Evolutionary conservation across 83 land plant genomes (phyloP), one percentile per base, ranked within the genome.

Genomic region (Thuja plicata): DNA sequence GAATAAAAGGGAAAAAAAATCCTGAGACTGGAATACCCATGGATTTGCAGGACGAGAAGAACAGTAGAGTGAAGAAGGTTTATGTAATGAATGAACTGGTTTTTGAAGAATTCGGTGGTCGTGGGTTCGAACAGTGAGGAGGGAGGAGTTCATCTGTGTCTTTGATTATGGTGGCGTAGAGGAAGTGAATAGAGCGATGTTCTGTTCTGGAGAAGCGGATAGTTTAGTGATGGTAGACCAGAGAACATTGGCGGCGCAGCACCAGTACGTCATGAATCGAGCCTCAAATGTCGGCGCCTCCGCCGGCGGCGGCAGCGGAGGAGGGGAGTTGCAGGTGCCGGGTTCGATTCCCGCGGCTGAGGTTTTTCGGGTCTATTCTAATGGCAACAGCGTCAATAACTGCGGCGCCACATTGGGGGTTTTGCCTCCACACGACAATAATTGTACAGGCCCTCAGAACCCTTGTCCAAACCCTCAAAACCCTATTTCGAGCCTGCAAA

Each of bases 251-350:
- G 84, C 46, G 84, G 73, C 73, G 73, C 73, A 66, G 79, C 79
- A 32, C 38, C 35, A 32, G 16, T 52, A 19, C 35, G 17, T 86
- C n/a, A 86, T 86, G 87, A 70, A 86, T 38, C 71, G 34, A 24
- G 62, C 37, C 35, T 0, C 60, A 10, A 60, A 54, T 32, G 19
- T 13, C 35, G 77, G 37, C 35, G 77, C 15, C 37, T 60, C 54
- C 55, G 37, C 16, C 70, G 37, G 21, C 24, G 38, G 38, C 38
- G 79, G 73, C 17, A 38, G 73, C 73, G 73, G 32, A 66, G 30
- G 73, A 27, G 73, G 73, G 32, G 73, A 66, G 30, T 32, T 43
- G 86, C 86, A 85, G 38, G 32, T 85, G 86, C 86, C 86, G 5
- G 71, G 35, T 60, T 86, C 87, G 66, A 60, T 86, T 3, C 38